Conservation (phyloP, 805 yeast genomes). For the Clavispora vitiphila region DNA sequence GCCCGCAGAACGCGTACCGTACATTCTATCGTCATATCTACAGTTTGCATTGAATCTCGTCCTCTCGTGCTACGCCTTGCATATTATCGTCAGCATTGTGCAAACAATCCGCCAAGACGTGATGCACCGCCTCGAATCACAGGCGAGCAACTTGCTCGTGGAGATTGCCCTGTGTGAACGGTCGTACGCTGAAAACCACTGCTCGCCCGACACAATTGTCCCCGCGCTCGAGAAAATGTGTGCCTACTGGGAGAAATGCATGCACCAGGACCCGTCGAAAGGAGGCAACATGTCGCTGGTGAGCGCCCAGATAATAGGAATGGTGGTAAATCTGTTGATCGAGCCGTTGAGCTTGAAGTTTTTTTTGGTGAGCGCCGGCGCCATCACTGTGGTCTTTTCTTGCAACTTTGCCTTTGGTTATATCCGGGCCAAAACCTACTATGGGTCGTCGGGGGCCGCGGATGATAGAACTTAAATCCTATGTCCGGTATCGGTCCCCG, state of each 20-base stretch:
- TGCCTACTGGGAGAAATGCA: constrained; percentile 59
- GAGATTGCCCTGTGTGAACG: constrained; percentile 53
- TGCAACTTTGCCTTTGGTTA: constrained; percentile 67
- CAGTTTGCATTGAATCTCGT: constrained; percentile 50
- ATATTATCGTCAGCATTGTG: constrained; percentile 40
- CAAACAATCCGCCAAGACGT: constrained; percentile 53
- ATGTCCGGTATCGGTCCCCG: too few relatives aligned
- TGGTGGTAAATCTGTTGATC: constrained; percentile 54
- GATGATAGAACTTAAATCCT: background rate
- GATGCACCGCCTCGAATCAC: constrained; percentile 43
- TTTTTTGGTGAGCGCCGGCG: constrained; percentile 38
- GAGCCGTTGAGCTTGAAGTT: constrained; percentile 67
- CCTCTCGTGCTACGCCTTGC: constrained; percentile 41
- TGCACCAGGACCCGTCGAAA: constrained; percentile 51
- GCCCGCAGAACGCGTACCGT: constrained; percentile 52
- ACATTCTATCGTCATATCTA: constrained; percentile 55
- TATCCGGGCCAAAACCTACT: constrained; percentile 50
- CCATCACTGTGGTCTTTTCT: constrained; percentile 45
- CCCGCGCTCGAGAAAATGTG: constrained; percentile 59
- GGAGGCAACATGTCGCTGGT: constrained; percentile 48
- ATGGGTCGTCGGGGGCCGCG: constrained; percentile 27
- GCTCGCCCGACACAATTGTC: constrained; percentile 49
- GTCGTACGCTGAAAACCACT: constrained; percentile 49
- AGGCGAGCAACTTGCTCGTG: constrained; percentile 39
- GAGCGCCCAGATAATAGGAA: constrained; percentile 60